phyloP scores from a whole-genome alignment of 345 rosid species.

The Populus simonii region DNA sequence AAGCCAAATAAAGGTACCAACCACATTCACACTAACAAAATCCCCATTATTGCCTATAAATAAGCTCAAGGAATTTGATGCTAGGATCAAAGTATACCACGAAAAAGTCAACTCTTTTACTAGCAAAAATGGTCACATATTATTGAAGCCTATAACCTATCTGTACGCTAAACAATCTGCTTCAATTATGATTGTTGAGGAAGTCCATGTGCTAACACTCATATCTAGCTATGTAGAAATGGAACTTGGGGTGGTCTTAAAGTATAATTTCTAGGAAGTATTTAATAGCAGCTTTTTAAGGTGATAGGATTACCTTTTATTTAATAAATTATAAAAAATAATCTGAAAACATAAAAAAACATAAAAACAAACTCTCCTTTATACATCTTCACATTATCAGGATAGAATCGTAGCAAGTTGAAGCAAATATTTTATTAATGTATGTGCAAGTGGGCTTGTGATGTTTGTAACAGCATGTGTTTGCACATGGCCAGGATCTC shows the following conservation, averaged over 20 bases:
- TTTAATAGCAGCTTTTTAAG: not conserved
- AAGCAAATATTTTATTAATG: not conserved
- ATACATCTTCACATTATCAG: not conserved
- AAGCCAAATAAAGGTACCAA: not conserved
- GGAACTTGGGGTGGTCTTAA: not conserved
- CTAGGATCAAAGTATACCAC: too few relatives aligned
- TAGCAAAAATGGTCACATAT: not conserved
- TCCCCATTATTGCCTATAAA: not conserved
- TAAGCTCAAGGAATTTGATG: not conserved
- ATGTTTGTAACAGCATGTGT: not conserved
- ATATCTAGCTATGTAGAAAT: not conserved
- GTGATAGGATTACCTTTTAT: too few relatives aligned
- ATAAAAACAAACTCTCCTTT: rapidly evolving
- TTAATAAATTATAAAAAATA: too few relatives aligned
- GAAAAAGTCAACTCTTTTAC: not conserved
- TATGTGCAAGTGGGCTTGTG: not conserved
- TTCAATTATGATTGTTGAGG: not conserved
- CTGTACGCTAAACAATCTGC: not conserved
- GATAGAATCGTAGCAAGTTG: not conserved
- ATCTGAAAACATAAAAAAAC: too few relatives aligned
- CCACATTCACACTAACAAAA: not conserved
- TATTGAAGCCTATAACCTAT: not conserved
- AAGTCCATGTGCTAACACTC: not conserved
- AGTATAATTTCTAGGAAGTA: not conserved
- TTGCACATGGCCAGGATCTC: not conserved